These are phyloP conservation scores for Phyllosticta capitalensis DNA, from an alignment of 2,329 filamentous ascomycete species.

Conservation along the genomic window DNA sequence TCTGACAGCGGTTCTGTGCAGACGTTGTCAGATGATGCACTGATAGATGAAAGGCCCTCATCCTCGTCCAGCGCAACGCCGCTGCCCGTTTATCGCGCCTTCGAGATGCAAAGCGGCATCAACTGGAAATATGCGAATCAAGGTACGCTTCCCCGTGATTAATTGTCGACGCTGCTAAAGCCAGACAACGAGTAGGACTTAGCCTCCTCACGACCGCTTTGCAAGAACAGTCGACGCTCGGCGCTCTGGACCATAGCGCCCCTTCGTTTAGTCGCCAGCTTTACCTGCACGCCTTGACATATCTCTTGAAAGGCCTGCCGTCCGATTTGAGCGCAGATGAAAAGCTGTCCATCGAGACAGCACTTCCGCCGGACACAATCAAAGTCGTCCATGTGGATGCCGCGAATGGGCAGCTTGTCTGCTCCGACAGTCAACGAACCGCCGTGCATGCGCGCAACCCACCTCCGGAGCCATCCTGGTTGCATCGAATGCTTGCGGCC, in stretches of 20 bases:
- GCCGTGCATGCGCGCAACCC: neutral
- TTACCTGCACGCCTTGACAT: conserved; percentile 55
- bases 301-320: conserved; percentile 55
- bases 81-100: conserved; percentile 17
- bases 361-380: conserved; percentile 35
- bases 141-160: conserved; percentile 24
- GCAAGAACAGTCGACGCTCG: conserved; percentile 33
- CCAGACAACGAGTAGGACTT: conserved; percentile 28
- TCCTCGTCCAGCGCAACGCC: conserved; percentile 17
- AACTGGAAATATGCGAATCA: conserved; percentile 44
- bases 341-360: conserved; percentile 40
- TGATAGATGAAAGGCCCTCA: conserved; percentile 4
- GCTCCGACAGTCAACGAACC: conserved; percentile 8
- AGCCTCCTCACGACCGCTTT: conserved; percentile 38
- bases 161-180: neutral
- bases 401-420: conserved; percentile 14
- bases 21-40: conserved; percentile 2
- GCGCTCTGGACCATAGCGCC: conserved; percentile 23
- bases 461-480: conserved; percentile 34
- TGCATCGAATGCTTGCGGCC: conserved; percentile 50
- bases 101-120: conserved; percentile 31
- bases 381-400: conserved; percentile 13
- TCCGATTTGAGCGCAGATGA: conserved; percentile 48
- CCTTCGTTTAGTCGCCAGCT: conserved; percentile 48
- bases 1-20: conserved; percentile 4